Base-by-base conservation (phyloP, 2,329 filamentous ascomycete genomes). In the Tolypocladium guangdongense region DNA sequence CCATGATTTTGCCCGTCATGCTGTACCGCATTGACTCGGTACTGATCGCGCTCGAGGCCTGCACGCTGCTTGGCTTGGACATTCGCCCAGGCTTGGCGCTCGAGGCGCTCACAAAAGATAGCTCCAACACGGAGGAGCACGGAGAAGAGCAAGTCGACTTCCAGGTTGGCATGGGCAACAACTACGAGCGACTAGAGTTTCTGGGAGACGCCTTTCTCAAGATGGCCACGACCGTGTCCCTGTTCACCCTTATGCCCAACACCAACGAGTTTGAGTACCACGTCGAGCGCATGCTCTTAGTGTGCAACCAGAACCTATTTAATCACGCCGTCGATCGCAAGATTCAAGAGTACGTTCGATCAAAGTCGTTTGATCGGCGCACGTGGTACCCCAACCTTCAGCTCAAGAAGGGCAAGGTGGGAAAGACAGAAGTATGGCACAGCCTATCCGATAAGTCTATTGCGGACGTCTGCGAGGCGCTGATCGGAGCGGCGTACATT, bases 141-240 rank as follows among this genome's bases (percentile, higher is more conserved):
- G 76, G 74, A 0, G 74, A 78, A 36, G 77, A 86, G 54, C 81
- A 87, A 39, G 70, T 89, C 51, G 88, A 90, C 59, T 83, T 91
- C 48, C 87, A 90, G 60, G 75, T 80, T 49, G 91, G 90, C 3
- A 96, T 96, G 90, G 90, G 90, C 1, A 86, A 85, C 39, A 97
- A 97, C 61, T 99, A 99, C 62, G 93, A 99, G 67, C 82, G 93
- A 14, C 77, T 97, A 0, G 93, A 99, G 63, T 95, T 96, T 55
- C 77, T 97, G 2, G 93, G 93, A 0, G 93, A 99, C 66, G 88
- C 86, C 36, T 96, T 96, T 63, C 76, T 99, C 55, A 99, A 99
- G 70, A 92, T 96, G 84, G 89, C 88, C 12, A 96, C 92, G 0
- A 92, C 91, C 0, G 90, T 99, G 52, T 84, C 90, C 0, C 75